These are phyloP conservation scores for Eucommia ulmoides DNA, from an alignment of 257 asterid species.

Conservation along the genomic window DNA sequence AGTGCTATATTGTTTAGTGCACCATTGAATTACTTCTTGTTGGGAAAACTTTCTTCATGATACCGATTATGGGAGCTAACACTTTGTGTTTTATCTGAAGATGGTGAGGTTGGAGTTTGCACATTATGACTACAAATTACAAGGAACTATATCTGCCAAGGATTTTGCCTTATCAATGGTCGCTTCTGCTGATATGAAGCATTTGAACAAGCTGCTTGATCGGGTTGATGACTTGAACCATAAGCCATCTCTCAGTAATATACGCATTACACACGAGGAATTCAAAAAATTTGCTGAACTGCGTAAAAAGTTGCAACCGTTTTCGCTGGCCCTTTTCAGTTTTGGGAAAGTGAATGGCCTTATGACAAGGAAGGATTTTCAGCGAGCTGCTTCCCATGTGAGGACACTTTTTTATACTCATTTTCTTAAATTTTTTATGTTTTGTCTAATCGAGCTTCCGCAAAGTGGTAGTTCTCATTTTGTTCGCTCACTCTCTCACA, in stretches of 20 bases:
- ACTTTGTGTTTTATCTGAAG: no score
- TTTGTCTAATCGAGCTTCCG: no score
- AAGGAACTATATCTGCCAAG: constrained; percentile 76
- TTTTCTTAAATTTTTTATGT: not conserved
- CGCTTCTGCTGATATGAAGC: constrained; percentile 80
- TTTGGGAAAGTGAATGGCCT: constrained; percentile 65
- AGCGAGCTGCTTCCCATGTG: constrained; percentile 85
- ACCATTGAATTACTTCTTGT: no score
- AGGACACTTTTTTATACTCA: constrained; percentile 10
- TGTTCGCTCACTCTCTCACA: no score
- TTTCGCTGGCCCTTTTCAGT: constrained; percentile 70
- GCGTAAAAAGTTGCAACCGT: constrained; percentile 57
- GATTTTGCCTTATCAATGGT: constrained; percentile 86
- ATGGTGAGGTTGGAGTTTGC: constrained; percentile 68
- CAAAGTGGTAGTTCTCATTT: no score
- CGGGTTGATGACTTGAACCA: constrained; percentile 56
- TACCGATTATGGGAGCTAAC: no score
- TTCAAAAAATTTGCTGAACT: constrained; percentile 62
- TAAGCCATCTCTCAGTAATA: constrained; percentile 31
- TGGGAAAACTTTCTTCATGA: no score
- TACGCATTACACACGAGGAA: constrained; percentile 56
- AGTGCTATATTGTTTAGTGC: no score
- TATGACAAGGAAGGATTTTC: constrained; percentile 57
- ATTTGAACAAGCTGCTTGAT: constrained; percentile 48
- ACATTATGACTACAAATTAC: constrained; percentile 68